Evolutionary conservation across 2,329 filamentous ascomycete genomes (phyloP), one percentile per base, ranked within the genome.

Genomic region (Ophiosphaerella herpotricha): DNA sequence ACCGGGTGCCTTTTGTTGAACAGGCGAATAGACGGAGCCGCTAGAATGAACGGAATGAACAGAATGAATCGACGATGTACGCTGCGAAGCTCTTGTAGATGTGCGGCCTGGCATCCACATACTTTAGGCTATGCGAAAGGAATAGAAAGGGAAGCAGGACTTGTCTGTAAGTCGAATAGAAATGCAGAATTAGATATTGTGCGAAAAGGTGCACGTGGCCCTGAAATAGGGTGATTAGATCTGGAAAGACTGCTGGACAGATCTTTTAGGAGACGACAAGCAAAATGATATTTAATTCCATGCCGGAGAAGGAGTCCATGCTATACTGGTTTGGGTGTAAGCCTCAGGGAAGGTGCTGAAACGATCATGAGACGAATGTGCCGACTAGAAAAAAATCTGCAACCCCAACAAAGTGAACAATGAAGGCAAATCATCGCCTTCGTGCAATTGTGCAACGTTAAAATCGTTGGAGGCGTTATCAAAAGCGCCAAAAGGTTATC

Each of bases 61-160:
- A 4, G 68, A 71, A 47, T 72, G 60, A 16, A 71, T 54, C 7
- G 68, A 70, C 14, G 57, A 41, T 42, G 67, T 67, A 43, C 64
- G 68, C 52, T 63, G 60, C 34, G 61, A 50, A 53, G 62, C 56
- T 21, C 64, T 52, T 34, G 60, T n/a, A 23, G 38, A 57, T 39
- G 58, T 46, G 32, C 70, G 65, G 40, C 54, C 63, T 43, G 68
- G 57, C 32, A 61, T 64, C 70, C 70, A 73, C 70, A 73, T 73
- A 50, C 62, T 36, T 38, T 21, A 7, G 21, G 13, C n/a, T 12
- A 16, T 2, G 29, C 8, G 34, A 37, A 24, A 26, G 23, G 13
- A 26, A 23, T 16, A 16, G 36, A 7, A 18, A 37, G 33, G 29
- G 11, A n/a, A 21, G 21, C 37, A 31, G 41, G 14, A 26, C 18